Conservation (phyloP, 306 rosid genomes). For the Medicago arabica region DNA sequence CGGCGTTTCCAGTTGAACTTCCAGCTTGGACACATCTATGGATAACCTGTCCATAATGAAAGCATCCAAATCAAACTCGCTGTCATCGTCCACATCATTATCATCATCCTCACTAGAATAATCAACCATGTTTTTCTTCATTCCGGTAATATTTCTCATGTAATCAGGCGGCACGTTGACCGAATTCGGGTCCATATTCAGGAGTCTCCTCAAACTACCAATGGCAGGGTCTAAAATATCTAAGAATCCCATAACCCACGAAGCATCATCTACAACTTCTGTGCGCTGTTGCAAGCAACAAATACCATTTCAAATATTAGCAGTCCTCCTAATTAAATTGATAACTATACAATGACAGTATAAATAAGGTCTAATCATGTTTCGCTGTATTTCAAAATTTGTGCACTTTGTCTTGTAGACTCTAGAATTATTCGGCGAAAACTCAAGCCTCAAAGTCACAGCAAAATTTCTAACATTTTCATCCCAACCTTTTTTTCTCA, state of each 20-base stretch:
- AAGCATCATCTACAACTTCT: conserved; percentile 94
- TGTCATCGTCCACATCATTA: conserved; percentile 49
- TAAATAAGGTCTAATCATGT: not conserved
- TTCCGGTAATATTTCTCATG: conserved; percentile 43
- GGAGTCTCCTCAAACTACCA: conserved; percentile 74
- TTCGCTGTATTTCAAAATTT: too few species aligned
- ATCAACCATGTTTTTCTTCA: conserved; percentile 39
- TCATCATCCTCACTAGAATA: conserved; percentile 42
- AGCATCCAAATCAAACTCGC: conserved; percentile 73
- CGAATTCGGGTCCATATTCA: conserved; percentile 66
- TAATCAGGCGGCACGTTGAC: conserved; percentile 43
- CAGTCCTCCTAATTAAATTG: not conserved
- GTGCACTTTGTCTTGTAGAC: too few species aligned
- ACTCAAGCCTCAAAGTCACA: not conserved
- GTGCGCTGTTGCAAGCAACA: conserved; percentile 71
- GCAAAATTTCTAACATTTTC: not conserved
- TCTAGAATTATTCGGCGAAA: too few species aligned
- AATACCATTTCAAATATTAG: conserved; percentile 33
- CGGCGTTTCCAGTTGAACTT: conserved; percentile 60
- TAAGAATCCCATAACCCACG: conserved; percentile 91
- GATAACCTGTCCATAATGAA: conserved; percentile 63
- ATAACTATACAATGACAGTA: not conserved
- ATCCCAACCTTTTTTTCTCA: not conserved
- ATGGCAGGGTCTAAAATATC: conserved; percentile 93
- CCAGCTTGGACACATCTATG: conserved; percentile 70